Evolutionary conservation across 177 flowering plant species (phyloP).

Genomic region (Vitis hybrid): DNA sequence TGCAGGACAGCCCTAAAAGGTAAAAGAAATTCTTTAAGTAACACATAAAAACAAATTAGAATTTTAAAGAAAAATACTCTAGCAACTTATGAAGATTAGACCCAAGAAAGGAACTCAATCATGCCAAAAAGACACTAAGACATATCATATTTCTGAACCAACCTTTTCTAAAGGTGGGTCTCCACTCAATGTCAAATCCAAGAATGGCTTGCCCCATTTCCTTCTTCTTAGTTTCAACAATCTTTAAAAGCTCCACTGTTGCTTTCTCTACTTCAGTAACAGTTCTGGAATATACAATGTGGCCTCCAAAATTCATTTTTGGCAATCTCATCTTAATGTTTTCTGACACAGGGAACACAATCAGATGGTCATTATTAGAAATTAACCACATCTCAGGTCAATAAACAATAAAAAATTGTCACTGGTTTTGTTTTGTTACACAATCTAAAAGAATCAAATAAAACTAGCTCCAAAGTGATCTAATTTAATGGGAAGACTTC

Average conservation of each 20-base stretch:
- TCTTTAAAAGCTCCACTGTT: constrained; percentile 51
- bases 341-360: constrained; percentile 17
- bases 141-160: constrained; percentile 1
- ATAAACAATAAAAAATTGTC: no score
- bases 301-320: constrained; percentile 56
- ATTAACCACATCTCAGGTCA: no score
- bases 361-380: no score
- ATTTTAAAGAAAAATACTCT: background rate
- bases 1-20: no score
- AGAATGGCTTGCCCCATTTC: constrained; percentile 36
- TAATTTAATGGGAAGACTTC: no score
- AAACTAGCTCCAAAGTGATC: no score
- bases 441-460: no score
- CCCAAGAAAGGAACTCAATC: no score
- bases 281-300: constrained; percentile 58
- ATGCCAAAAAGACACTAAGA: background rate
- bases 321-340: constrained; percentile 35
- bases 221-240: constrained; percentile 38
- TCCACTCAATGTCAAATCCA: constrained; percentile 93
- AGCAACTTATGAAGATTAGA: background rate
- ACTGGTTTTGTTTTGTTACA: no score
- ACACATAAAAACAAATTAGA: background rate
- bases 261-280: constrained; percentile 60
- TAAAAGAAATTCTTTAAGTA: no score
- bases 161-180: constrained; percentile 69